phyloP scores from a whole-genome alignment of 164 flowering plant species.

The Sedum album region DNA sequence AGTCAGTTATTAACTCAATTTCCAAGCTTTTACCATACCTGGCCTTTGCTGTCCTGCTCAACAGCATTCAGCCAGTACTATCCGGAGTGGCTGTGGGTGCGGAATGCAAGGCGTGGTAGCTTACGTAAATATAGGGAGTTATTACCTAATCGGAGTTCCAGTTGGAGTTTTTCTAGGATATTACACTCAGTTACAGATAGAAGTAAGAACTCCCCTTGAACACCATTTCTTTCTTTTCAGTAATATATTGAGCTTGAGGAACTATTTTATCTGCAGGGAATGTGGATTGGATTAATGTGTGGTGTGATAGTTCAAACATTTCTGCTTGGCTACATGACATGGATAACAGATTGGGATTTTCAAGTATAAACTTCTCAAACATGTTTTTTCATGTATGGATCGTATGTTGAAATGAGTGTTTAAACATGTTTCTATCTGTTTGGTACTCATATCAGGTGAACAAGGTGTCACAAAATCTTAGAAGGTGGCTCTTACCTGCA shows the following conservation, averaged over 20 bases:
- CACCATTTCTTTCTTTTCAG: neutral
- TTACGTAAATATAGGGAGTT: neutral
- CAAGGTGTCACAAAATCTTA: neutral
- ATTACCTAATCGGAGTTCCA: neutral
- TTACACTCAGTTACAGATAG: neutral
- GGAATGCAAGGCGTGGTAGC: constrained; percentile 2
- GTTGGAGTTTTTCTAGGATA: constrained; percentile 2
- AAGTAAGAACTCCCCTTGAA: neutral
- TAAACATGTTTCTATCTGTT: too few relatives aligned
- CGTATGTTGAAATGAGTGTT: too few relatives aligned
- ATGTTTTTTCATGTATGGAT: too few relatives aligned
- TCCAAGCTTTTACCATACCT: constrained; percentile 24
- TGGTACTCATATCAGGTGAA: too few relatives aligned
- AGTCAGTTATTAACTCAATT: constrained; percentile 21
- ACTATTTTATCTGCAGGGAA: neutral
- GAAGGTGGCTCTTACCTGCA: too few relatives aligned
- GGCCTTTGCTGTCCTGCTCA: too few relatives aligned
- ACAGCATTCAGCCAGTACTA: constrained; percentile 25
- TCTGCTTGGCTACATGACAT: too few relatives aligned
- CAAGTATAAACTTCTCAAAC: too few relatives aligned
- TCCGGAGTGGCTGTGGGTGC: neutral
- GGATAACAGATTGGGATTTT: too few relatives aligned
- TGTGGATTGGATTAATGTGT: neutral
- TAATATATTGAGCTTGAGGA: neutral
- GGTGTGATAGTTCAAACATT: too few relatives aligned